Evolutionary conservation across 495 filamentous ascomycete species (phyloP).

Genomic region (Echria macrotheca): DNA sequence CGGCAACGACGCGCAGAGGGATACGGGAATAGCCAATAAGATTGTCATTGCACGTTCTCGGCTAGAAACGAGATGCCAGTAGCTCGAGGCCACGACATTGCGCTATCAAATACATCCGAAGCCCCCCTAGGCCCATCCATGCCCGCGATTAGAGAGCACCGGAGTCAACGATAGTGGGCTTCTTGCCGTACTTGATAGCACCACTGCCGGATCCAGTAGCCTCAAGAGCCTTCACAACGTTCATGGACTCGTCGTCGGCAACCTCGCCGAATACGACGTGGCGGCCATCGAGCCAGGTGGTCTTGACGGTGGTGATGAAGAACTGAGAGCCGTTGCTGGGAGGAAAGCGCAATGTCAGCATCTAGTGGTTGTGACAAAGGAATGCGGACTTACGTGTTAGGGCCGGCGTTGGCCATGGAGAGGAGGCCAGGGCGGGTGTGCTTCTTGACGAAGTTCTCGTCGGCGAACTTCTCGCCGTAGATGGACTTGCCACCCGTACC

Average conservation of each 20-base stretch:
- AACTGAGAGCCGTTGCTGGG: slow-evolving; percentile 70
- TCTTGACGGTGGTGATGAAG: slow-evolving; percentile 70
- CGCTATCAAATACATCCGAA: slow-evolving; percentile 2
- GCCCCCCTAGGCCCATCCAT: neutral
- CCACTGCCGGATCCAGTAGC: slow-evolving; percentile 59
- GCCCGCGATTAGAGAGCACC: slow-evolving; percentile 47
- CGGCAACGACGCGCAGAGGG: too few relatives aligned
- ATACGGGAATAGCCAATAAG: too few relatives aligned
- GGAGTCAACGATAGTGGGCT: slow-evolving; percentile 60
- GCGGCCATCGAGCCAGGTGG: slow-evolving; percentile 69
- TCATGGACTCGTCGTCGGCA: slow-evolving; percentile 55
- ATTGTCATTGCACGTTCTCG: too few relatives aligned
- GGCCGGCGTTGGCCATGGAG: slow-evolving; percentile 80
- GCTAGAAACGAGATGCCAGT: too few relatives aligned
- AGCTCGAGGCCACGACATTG: too few relatives aligned
- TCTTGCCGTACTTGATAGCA: slow-evolving; percentile 54
- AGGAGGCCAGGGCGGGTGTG: slow-evolving; percentile 61
- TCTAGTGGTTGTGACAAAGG: neutral
- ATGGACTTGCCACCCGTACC: slow-evolving; percentile 83
- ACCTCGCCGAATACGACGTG: slow-evolving; percentile 83
- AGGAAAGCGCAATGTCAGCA: slow-evolving; percentile 2
- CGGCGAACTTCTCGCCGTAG: slow-evolving; percentile 79
- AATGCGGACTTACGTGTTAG: slow-evolving; percentile 58
- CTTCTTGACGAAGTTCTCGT: slow-evolving; percentile 70
- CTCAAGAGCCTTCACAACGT: slow-evolving; percentile 69